Evolutionary conservation across 2,329 filamentous ascomycete species (phyloP), one percentile per base, ranked within the genome.

Genomic region (Coniochaeta prunicola): DNA sequence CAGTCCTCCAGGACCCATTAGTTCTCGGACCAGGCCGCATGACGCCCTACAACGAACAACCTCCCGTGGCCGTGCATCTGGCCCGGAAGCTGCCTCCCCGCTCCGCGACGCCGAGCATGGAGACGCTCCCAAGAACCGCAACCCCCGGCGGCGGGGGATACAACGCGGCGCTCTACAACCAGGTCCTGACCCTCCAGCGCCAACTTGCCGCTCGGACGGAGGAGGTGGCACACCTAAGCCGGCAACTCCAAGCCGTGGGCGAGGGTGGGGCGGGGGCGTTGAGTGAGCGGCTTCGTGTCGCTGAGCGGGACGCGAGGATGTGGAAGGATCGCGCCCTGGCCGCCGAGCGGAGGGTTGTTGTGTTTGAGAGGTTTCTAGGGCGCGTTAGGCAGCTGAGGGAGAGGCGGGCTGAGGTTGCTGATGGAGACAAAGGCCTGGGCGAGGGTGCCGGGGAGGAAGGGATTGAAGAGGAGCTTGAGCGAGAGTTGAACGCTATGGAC

Each of bases 281-380:
- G 76, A 76, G 1, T 57, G 77, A 82, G 62, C 74, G 81, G 62
- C 65, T 86, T 50, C 69, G 77, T 21, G 69, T 71, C 21, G 68
- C 74, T 3, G 75, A 73, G 56, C 67, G 70, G 34, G 78, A 82
- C 53, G 67, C 72, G 34, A 65, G 71, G 31, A 74, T 71, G 61
- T 88, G 84, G 85, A 79, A 74, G 62, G 75, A 74, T 33, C 73
- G 82, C 33, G 85, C 85, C 0, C 77, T 83, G 64, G 73, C 75
- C 4, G 83, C 83, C 0, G 84, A 88, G 70, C 75, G 71, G 60
- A 74, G 79, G 55, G 66, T 85, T 19, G 72, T 74, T 4, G 74
- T 78, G 26, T 76, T 81, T 60, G 75, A 82, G 65, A 68, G 70
- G 15, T 55, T 55, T 36, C 30, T 55, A 4, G 53, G 30, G 2